These are phyloP conservation scores for Apiotrichum brassicae DNA, from an alignment of 1,284 basidiomycete genomes.

Conservation along the genomic window DNA sequence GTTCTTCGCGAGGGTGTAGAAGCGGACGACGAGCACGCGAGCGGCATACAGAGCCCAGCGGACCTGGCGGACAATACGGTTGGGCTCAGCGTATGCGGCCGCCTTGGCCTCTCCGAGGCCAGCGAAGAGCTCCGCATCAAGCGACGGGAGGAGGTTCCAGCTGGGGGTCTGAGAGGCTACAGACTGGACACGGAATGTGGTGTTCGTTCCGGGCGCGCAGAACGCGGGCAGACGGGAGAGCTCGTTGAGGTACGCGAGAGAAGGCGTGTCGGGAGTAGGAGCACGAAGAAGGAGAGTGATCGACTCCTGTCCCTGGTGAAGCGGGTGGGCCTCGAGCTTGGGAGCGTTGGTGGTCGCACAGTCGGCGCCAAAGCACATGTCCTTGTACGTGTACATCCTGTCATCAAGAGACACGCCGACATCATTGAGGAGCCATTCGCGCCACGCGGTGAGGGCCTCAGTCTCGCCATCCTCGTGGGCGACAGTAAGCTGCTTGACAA, in stretches of 20 bases:
- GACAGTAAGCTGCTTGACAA: slow-evolving; percentile 45
- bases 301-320: slow-evolving; percentile 34
- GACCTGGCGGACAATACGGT: slow-evolving; percentile 63
- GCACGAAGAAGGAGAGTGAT: slow-evolving; percentile 38
- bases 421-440: slow-evolving; percentile 36
- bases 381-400: slow-evolving; percentile 34
- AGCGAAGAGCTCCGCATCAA: slow-evolving; percentile 36
- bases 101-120: slow-evolving; percentile 24
- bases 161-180: slow-evolving; percentile 9
- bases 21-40: slow-evolving; percentile 69
- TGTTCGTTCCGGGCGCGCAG: slow-evolving; percentile 24
- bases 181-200: slow-evolving; percentile 31
- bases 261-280: slow-evolving; percentile 50
- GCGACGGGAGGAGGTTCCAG: slow-evolving; percentile 39
- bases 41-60: slow-evolving; percentile 83
- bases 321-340: slow-evolving; percentile 30
- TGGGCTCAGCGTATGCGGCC: slow-evolving; percentile 48
- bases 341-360: slow-evolving; percentile 19
- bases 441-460: slow-evolving; percentile 29
- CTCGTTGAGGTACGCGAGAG: slow-evolving; percentile 54
- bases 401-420: slow-evolving; percentile 33
- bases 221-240: slow-evolving; percentile 48
- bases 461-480: slow-evolving; percentile 27
- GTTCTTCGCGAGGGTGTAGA: slow-evolving; percentile 82
- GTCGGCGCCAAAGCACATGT: slow-evolving; percentile 33